A percentile compares a stretch with the other conserved stretches of the same genome.
phyloP scores from a whole-genome alignment of 2,329 filamentous ascomycete genomes.

The Fusarium globosum region DNA sequence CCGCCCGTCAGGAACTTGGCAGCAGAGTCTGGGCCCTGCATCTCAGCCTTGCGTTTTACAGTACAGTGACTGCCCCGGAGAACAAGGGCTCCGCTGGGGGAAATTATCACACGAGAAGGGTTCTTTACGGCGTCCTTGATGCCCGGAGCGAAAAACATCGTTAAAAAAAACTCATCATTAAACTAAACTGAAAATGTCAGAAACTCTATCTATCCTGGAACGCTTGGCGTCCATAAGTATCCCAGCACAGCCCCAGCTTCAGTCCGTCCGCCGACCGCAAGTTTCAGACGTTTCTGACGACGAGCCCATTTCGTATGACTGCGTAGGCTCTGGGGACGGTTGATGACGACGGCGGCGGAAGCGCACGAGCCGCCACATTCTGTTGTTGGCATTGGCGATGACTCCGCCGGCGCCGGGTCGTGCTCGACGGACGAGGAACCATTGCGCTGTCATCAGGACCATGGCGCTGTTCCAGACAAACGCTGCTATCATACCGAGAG shows the following conservation, averaged over 20 bases:
- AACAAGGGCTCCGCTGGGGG: neutral
- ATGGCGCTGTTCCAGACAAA: constrained; percentile 23
- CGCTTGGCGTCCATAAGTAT: neutral
- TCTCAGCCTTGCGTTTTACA: neutral
- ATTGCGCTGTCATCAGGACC: constrained; percentile 18
- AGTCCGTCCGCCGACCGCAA: neutral
- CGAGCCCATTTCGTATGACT: neutral
- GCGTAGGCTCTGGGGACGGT: neutral
- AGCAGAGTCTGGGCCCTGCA: neutral
- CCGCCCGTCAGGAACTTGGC: neutral
- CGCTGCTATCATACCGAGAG: constrained; percentile 10
- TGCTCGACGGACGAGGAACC: constrained; percentile 15
- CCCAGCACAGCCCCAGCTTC: neutral
- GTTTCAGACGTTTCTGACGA: neutral
- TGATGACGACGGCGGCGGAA: neutral
- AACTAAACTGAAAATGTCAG: neutral
- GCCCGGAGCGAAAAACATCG: neutral
- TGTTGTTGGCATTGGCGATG: neutral
- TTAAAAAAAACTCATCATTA: neutral
- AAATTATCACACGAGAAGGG: neutral
- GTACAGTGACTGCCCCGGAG: neutral
- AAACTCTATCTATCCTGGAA: neutral
- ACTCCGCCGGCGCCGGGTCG: neutral
- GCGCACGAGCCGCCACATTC: constrained; percentile 13
- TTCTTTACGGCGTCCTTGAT: neutral